These are phyloP conservation scores for Phaeosphaeriaceae sp. DNA, from an alignment of 2,329 filamentous ascomycete species.

Conservation along the genomic window DNA sequence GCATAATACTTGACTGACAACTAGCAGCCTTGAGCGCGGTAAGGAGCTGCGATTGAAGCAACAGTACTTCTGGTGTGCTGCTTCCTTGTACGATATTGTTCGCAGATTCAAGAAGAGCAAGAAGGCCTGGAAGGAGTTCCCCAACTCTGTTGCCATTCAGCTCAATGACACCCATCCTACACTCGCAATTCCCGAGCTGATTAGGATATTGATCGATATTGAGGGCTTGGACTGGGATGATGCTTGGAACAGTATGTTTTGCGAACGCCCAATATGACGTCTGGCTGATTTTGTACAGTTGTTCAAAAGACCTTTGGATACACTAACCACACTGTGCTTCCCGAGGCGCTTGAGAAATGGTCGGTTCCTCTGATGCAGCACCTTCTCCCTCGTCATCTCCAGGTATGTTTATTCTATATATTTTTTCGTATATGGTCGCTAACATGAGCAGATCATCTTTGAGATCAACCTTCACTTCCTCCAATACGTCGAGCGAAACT, in stretches of 20 bases:
- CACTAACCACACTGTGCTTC: constrained; percentile 97
- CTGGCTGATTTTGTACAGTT: constrained; percentile 41
- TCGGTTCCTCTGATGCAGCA: constrained; percentile 91
- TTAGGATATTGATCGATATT: constrained; percentile 86
- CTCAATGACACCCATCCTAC: constrained; percentile 98
- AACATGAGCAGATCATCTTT: constrained; percentile 76
- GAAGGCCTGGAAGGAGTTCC: constrained; percentile 87
- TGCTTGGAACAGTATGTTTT: constrained; percentile 77
- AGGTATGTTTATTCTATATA: constrained; percentile 48
- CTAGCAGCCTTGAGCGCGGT: constrained; percentile 74
- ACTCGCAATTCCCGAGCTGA: constrained; percentile 91
- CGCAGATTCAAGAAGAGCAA: constrained; percentile 98
- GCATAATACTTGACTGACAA: constrained; percentile 13
- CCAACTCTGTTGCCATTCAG: constrained; percentile 95
- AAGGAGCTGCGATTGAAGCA: constrained; percentile 98
- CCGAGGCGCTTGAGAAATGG: constrained; percentile 98
- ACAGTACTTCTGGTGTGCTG: constrained; percentile 99
- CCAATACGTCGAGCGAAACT: constrained; percentile 85
- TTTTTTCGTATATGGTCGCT: background rate
- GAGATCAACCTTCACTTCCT: constrained; percentile 97
- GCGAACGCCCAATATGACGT: background rate
- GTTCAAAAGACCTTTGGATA: constrained; percentile 78
- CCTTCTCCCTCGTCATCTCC: constrained; percentile 88
- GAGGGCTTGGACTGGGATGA: constrained; percentile 94
- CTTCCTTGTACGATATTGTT: constrained; percentile 94